Conservation (phyloP, 352 stramenopile species). For the Pythium brachiatum region DNA sequence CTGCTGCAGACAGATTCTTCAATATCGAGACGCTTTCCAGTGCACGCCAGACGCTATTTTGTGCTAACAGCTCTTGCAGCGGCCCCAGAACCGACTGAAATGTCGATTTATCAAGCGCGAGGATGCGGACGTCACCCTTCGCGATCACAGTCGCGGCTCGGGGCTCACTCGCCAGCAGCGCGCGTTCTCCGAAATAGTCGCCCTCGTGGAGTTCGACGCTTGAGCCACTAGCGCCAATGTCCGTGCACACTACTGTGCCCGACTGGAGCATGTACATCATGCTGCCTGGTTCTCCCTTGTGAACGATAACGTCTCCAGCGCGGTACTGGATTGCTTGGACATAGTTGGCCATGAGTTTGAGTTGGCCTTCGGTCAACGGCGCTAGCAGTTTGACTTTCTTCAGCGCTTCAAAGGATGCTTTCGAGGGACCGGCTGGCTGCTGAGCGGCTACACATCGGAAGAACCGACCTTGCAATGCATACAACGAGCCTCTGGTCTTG, state of each 20-base stretch:
- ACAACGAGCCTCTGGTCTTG: conserved; percentile 36
- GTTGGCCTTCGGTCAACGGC: conserved; percentile 41
- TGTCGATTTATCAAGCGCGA: conserved; percentile 87
- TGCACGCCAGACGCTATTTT: conserved; percentile 52
- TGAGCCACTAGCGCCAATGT: conserved; percentile 46
- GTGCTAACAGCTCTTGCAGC: conserved; percentile 82
- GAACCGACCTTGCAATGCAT: conserved; percentile 44
- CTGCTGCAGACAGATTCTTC: conserved; percentile 33
- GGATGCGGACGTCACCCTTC: conserved; percentile 40
- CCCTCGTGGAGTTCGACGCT: conserved; percentile 50
- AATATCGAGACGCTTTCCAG: conserved; percentile 56
- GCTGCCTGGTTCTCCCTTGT: conserved; percentile 67
- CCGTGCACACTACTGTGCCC: conserved; percentile 55
- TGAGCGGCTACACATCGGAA: conserved; percentile 52
- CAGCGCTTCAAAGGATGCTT: conserved; percentile 46
- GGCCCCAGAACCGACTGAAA: conserved; percentile 91
- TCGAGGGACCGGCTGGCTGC: conserved; percentile 36
- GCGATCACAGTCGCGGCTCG: conserved; percentile 87
- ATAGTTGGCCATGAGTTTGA: conserved; percentile 39
- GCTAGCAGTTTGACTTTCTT: conserved; percentile 42
- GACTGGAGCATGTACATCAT: conserved; percentile 82
- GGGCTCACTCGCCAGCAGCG: conserved; percentile 84
- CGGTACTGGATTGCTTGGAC: conserved; percentile 48
- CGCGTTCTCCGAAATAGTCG: conserved; percentile 92
- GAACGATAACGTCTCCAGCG: conserved; percentile 65